Percentiles rank a stretch among this genome's conserved stretches.
Evolutionary conservation across 1,139 yeast genomes (phyloP).

Genomic region (Hanseniaspora sp.): DNA sequence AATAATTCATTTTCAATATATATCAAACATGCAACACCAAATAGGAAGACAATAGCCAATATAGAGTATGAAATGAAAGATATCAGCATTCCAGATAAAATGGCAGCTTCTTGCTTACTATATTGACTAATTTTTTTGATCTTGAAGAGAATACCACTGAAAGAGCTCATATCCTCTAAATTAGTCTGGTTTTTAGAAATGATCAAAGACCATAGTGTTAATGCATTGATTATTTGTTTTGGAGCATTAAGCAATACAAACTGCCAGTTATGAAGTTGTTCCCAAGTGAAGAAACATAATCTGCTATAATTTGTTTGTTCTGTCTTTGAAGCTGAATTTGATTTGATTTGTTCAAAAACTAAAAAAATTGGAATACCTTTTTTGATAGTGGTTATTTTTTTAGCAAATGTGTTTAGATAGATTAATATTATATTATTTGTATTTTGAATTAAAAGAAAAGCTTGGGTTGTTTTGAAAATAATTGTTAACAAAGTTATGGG

Average conservation of each 20-base stretch:
- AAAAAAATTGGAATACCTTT: neutral
- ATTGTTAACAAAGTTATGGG: neutral
- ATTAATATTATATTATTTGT: neutral
- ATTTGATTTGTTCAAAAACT: neutral
- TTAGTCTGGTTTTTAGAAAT: neutral
- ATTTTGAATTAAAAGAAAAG: neutral
- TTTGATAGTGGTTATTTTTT: neutral
- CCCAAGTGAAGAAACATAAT: constrained; percentile 12
- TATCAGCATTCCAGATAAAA: neutral
- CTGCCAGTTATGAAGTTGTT: constrained; percentile 11
- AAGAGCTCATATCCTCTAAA: neutral
- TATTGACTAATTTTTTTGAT: neutral
- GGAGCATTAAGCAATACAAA: constrained; percentile 3
- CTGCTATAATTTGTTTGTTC: constrained; percentile 1
- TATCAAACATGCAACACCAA: neutral
- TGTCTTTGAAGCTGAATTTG: neutral
- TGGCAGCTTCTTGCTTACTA: neutral
- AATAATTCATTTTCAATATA: constrained; percentile 7
- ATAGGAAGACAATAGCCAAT: neutral
- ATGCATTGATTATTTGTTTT: constrained; percentile 1
- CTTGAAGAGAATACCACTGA: neutral
- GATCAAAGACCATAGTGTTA: neutral
- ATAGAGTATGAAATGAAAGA: neutral
- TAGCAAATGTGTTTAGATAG: constrained; percentile 5
- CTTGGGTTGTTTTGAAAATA: neutral